Base-by-base conservation (phyloP, 108 stramenopile species). In the Cyclostephanos invisitatus region DNA sequence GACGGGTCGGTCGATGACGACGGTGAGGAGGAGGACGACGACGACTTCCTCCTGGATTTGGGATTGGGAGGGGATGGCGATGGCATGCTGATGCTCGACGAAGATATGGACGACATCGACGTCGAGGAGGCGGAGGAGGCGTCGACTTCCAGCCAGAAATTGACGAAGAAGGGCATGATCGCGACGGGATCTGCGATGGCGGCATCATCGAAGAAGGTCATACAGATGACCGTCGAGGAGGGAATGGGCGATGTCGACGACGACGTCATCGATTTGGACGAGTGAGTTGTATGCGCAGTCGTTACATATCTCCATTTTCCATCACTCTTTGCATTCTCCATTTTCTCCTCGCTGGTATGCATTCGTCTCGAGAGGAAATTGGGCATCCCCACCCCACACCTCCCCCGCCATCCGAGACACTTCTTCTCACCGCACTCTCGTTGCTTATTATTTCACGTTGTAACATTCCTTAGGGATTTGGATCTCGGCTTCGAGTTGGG, bases 1-100 rank as follows among this genome's bases (percentile, higher is more conserved):
- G 48, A 44, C 7, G 37, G 17, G 3, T 37, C 38, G 9, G 86
- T n/a, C n/a, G n/a, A 83, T 3, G 85, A 76, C 10, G 87, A 88
- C 6, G 85, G 74, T 32, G 32, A 32, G 3, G 32, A 32, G 84
- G 72, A 32, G 32, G 32, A 32, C 27, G 64, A 62, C 18, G 91
- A 89, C 63, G 86, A 88, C 53, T 90, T 92, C 65, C 77, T 92
- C 67, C 76, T 78, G 28, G 72, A 74, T 50, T 54, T 90, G 5
- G 90, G 89, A 79, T 78, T 94, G 27, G 93, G 88, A 24, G 70
- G 86, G 58, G 32, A 40, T 15, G 20, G 15, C 22, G 21, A 62
- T 32, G 32, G 4, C 32, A 2, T 32, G 3, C 32, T 32, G 3
- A 32, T 32, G 32, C 32, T 32, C 10, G 61, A 40, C 44, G 44